Evolutionary conservation across 176 grass and related monocot species (phyloP).

Genomic region (Areca catechu): DNA sequence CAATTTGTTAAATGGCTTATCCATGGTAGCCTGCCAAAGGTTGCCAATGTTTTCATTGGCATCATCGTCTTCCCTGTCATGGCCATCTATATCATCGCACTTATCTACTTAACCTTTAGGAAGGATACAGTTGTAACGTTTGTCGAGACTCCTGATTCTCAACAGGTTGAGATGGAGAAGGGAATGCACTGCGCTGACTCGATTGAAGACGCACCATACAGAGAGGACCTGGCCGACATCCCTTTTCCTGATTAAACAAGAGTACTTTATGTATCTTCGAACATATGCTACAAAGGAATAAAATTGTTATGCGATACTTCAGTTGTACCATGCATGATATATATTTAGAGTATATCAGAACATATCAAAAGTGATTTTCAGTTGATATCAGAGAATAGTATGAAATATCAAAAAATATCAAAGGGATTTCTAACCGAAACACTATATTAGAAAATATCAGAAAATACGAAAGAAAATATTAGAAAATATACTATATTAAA

Average conservation of each 20-base stretch:
- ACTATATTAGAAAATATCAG: too few species aligned
- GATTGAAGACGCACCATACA: slow-evolving; percentile 33
- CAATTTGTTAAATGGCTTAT: slow-evolving; percentile 46
- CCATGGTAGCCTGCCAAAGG: slow-evolving; percentile 34
- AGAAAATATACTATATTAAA: too few species aligned
- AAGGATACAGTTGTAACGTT: slow-evolving; percentile 17
- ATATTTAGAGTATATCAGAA: too few species aligned
- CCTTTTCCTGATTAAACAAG: slow-evolving; percentile 32
- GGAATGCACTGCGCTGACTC: background rate
- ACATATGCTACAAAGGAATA: too few species aligned
- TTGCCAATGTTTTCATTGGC: slow-evolving; percentile 36
- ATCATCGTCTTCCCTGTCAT: slow-evolving; percentile 59
- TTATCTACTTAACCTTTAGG: slow-evolving; percentile 47
- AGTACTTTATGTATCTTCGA: too few species aligned
- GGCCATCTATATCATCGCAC: slow-evolving; percentile 40
- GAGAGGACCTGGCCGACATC: slow-evolving; percentile 60
- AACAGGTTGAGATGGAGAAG: slow-evolving; percentile 34
- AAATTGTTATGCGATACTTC: too few species aligned
- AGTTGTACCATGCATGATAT: too few species aligned
- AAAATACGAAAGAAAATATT: too few species aligned
- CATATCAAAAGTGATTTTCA: too few species aligned
- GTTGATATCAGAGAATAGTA: too few species aligned
- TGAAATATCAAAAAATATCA: too few species aligned
- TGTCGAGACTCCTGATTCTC: slow-evolving; percentile 10
- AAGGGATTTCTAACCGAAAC: too few species aligned